Base-by-base conservation (phyloP, 2,329 filamentous ascomycete species). In the Penicillium decumbens region DNA sequence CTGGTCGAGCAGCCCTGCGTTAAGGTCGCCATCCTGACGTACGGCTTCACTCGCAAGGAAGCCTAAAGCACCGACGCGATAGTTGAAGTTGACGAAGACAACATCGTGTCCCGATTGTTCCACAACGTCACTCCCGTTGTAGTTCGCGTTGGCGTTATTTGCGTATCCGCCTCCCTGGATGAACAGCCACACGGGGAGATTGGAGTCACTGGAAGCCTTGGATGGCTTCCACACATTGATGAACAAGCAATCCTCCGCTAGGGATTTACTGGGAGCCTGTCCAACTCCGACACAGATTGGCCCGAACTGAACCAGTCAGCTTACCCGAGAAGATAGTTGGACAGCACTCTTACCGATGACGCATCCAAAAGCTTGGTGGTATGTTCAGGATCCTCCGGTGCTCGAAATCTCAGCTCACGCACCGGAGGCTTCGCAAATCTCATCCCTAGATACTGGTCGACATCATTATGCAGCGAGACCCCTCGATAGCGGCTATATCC, bases 21-120 rank as follows among this genome's bases (percentile, higher is more conserved):
- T 87, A 7, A 85, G 71, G 42, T 77, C 74, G 0, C 83, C 83
- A 54, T 81, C 69, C 4, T 69, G 62, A 32, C 75, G 74, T 8
- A 86, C 72, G 27, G 77, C 70, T 33, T 81, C 75, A 41, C 81
- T 77, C 0, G 81, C 77, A 1, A 87, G 72, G 56, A 86, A 87
- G 0, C 83, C 84, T 57, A 79, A 79, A 0, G 80, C 68, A 0
- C 81, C 82, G 6, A 87, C 79, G 6, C 83, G 77, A 64, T 90
- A 89, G 66, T 88, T 89, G 68, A 88, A 78, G 10, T 77, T 83
- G 2, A 89, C 84, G 0, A 88, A 79, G 0, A 90, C 69, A 25
- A 89, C 82, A 33, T 78, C 72, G 43, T 77, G 68, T 12, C 77
- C 74, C 18, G 79, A 78, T 1, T 80, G 80, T 3, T 72, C 63